These are phyloP conservation scores for Aspergillus fumigatiaffinis DNA, from an alignment of 2,329 filamentous ascomycete species.

Conservation along the genomic window DNA sequence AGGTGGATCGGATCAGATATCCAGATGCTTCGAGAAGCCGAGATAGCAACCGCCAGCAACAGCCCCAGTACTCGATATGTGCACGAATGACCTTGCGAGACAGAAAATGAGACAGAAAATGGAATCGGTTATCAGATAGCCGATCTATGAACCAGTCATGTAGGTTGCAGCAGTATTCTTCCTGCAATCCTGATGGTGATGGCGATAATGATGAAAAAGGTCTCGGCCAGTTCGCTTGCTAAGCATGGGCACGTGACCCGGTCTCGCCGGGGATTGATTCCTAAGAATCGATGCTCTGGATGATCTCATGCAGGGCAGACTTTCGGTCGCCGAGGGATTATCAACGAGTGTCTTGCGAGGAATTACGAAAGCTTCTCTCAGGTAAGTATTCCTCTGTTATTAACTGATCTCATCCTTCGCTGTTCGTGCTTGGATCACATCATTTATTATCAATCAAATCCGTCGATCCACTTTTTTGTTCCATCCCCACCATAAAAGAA, in stretches of 20 bases:
- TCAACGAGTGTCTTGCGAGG: too few relatives aligned
- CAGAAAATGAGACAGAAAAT: neutral
- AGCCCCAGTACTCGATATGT: neutral
- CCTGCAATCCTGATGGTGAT: neutral
- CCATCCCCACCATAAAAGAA: neutral
- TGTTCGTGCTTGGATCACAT: neutral
- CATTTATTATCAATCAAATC: neutral
- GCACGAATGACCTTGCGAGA: neutral
- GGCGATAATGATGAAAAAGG: slow-evolving; percentile 13
- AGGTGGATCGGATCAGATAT: neutral
- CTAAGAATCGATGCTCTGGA: slow-evolving; percentile 1
- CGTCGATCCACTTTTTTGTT: neutral
- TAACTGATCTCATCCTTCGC: neutral
- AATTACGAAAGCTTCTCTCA: neutral
- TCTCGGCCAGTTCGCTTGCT: slow-evolving; percentile 17
- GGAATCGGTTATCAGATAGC: neutral
- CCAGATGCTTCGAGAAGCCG: neutral
- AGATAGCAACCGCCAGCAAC: neutral
- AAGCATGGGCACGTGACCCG: slow-evolving; percentile 17
- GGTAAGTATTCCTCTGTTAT: neutral
- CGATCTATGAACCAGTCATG: neutral
- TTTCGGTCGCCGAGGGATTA: neutral
- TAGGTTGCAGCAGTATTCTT: neutral
- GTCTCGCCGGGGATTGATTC: slow-evolving; percentile 10
- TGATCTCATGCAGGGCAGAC: neutral